These are phyloP conservation scores for Plantago major DNA, from an alignment of 257 asterid genomes.

Conservation along the genomic window DNA sequence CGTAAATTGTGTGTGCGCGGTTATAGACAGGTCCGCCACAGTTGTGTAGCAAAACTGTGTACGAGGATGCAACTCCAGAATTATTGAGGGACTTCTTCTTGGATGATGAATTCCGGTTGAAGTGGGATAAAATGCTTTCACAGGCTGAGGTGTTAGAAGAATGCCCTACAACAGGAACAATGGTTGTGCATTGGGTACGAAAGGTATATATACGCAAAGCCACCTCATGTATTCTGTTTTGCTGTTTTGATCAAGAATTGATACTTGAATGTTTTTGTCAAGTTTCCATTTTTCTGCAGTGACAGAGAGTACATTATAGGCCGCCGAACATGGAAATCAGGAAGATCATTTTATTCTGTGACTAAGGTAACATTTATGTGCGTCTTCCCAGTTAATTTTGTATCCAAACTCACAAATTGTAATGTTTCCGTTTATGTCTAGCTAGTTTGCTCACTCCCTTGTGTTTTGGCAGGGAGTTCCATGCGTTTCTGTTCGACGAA, in stretches of 20 bases:
- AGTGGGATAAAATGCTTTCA: constrained; percentile 88
- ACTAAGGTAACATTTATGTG: constrained; percentile 44
- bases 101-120: constrained; percentile 85
- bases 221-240: background rate
- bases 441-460: background rate
- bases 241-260: background rate
- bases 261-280: constrained; percentile 24
- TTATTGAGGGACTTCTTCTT: constrained; percentile 82
- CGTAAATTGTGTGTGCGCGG: background rate
- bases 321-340: constrained; percentile 94
- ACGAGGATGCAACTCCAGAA: constrained; percentile 90
- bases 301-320: constrained; percentile 87
- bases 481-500: constrained; percentile 48
- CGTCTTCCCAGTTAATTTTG: background rate
- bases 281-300: constrained; percentile 98
- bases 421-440: too few relatives aligned
- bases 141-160: constrained; percentile 68
- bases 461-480: constrained; percentile 61
- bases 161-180: constrained; percentile 72
- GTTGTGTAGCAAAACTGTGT: constrained; percentile 75
- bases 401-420: background rate
- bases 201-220: constrained; percentile 39
- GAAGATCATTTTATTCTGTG: constrained; percentile 75
- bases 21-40: constrained; percentile 10
- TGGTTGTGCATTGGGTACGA: constrained; percentile 85